Conservation (phyloP, 345 rosid genomes). For the Eutrema japonicum region DNA sequence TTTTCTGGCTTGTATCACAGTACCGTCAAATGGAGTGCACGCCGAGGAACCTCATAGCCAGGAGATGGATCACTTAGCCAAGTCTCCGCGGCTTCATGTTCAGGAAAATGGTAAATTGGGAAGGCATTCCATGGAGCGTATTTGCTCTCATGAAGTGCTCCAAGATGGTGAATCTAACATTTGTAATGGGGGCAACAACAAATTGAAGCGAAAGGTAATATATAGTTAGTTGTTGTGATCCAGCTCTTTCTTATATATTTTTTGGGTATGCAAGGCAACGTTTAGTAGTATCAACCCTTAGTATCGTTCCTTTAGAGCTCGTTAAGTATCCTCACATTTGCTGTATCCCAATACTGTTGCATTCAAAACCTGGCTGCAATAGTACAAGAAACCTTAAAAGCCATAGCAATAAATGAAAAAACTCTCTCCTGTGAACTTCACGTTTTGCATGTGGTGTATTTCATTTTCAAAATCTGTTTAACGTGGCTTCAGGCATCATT, state of each 20-base stretch:
- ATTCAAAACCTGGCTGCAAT: neutral
- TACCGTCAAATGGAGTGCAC: slow-evolving; percentile 44
- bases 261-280: slow-evolving; percentile 14
- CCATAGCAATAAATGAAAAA: slow-evolving; percentile 5
- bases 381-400: slow-evolving; percentile 12
- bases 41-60: slow-evolving; percentile 42
- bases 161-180: slow-evolving; percentile 53
- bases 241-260: neutral
- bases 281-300: neutral
- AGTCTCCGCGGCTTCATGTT: slow-evolving; percentile 44
- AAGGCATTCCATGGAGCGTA: slow-evolving; percentile 54
- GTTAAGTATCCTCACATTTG: neutral
- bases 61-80: slow-evolving; percentile 47
- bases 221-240: neutral
- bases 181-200: slow-evolving; percentile 46
- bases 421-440: neutral
- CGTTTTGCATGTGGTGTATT: neutral
- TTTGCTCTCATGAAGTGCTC: slow-evolving; percentile 93
- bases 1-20: slow-evolving; percentile 50
- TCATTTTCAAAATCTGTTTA: neutral
- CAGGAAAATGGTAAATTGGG: slow-evolving; percentile 50
- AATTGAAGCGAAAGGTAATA: slow-evolving; percentile 79
- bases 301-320: neutral
- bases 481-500: slow-evolving; percentile 80
- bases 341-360: slow-evolving; percentile 21